Base-by-base conservation (phyloP, 2,329 filamentous ascomycete species). In the Setomelanomma holmii region DNA sequence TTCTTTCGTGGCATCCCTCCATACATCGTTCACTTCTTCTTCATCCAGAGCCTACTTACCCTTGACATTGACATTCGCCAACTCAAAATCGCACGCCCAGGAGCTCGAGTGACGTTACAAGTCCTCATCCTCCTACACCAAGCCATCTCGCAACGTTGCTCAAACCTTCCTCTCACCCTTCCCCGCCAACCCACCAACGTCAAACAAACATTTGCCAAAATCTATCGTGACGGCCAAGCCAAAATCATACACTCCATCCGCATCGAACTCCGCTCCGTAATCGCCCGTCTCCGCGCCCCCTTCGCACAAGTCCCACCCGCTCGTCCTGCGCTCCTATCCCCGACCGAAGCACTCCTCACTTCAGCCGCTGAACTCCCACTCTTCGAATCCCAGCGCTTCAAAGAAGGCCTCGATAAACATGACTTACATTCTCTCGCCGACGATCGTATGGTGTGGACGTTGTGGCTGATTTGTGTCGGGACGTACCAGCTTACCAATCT, bases 201-300 rank as follows among this genome's bases (percentile, higher is more conserved):
- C 2, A 77, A 72, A 48, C 78, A 80, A 60, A 63, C 56, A 21
- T 73, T 73, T 40, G 77, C 78, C 2, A 70, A 69, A 33, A 74
- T 77, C 5, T 81, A 80, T 56, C 74, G 78, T 17, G 67, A 75
- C 39, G 68, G 75, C 5, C 78, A 80, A 59, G 64, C 65, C 2
- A 60, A 49, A 2, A 64, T 72, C 44, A 59, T 73, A 17, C 58
- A 69, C 35, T 49, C 57, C 6, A 59, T 71, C 4, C 56, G 59
- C 4, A 12, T 22, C 5, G 64, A 72, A 45, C 64, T 72, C 8
- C 39, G 62, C 22, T 50, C 51, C 19, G 57, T 56, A 1, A 33
- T 68, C 27, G 16, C 49, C 20, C 46, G 40, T 4, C 30, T 61
- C 14, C 49, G 49, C 12, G 11, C 45, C 19, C 22, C 56, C 2